phyloP scores from a whole-genome alignment of 768 basidiomycete genomes.

The Pleurotus giganteus region DNA sequence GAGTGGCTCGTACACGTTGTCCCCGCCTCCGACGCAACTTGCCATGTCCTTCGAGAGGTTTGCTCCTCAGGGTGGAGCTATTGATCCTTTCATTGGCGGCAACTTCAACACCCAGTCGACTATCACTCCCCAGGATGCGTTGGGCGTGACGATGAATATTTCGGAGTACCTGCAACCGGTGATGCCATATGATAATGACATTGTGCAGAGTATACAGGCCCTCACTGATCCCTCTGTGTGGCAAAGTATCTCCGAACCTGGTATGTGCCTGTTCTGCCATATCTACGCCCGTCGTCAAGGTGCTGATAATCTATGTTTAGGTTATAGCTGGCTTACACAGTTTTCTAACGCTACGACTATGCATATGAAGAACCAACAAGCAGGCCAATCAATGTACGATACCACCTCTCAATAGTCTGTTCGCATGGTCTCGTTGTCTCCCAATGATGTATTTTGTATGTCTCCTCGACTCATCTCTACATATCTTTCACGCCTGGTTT shows the following conservation, averaged over 20 bases:
- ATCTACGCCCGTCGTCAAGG: neutral
- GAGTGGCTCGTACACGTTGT: conserved; percentile 37
- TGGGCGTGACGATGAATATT: conserved; percentile 24
- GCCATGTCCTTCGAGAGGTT: conserved; percentile 48
- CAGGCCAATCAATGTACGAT: conserved; percentile 2
- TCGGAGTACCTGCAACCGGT: conserved; percentile 50
- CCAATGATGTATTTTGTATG: no score
- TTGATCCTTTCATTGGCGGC: conserved; percentile 37
- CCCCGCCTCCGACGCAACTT: conserved; percentile 43
- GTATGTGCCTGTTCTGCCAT: conserved; percentile 33
- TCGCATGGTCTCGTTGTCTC: no score
- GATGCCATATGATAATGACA: conserved; percentile 56
- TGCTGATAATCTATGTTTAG: neutral
- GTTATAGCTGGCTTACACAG: conserved; percentile 7
- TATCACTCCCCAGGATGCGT: conserved; percentile 15
- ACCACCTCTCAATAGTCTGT: neutral
- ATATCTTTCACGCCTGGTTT: no score
- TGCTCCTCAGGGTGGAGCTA: conserved; percentile 35
- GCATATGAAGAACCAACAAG: conserved; percentile 4
- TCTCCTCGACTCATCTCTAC: no score
- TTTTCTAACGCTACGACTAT: conserved; percentile 9
- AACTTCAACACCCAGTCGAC: conserved; percentile 4
- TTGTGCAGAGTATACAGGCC: conserved; percentile 61
- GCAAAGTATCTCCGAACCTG: conserved; percentile 54
- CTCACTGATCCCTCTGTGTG: conserved; percentile 51